Evolutionary conservation across 495 filamentous ascomycete genomes (phyloP).

Genomic region (Aspergillus asperescens): DNA sequence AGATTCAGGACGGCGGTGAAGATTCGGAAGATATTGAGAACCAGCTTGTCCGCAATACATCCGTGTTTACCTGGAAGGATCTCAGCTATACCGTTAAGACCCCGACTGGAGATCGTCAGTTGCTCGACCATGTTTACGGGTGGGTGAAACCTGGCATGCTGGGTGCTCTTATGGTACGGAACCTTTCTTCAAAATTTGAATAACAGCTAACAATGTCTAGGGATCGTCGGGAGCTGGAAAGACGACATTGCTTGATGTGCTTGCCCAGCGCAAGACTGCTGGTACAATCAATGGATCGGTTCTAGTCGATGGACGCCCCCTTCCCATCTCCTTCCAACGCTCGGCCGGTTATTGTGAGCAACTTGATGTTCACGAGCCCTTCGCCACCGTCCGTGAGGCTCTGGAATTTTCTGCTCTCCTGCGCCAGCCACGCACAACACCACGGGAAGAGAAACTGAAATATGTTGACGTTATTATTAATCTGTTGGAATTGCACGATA

Average conservation of each 20-base stretch:
- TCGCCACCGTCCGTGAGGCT: slow-evolving; percentile 55
- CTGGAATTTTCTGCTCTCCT: slow-evolving; percentile 54
- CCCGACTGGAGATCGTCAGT: slow-evolving; percentile 33
- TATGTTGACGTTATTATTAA: slow-evolving; percentile 56
- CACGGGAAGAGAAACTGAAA: slow-evolving; percentile 50
- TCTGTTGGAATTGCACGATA: slow-evolving; percentile 52
- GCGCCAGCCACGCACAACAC: slow-evolving; percentile 45
- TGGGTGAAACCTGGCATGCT: slow-evolving; percentile 86
- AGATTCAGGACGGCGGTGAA: neutral
- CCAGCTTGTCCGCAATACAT: slow-evolving; percentile 43
- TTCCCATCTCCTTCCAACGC: slow-evolving; percentile 77
- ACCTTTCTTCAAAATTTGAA: neutral
- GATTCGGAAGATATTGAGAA: slow-evolving; percentile 16
- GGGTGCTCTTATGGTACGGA: slow-evolving; percentile 56
- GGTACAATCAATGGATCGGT: slow-evolving; percentile 85
- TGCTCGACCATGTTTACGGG: slow-evolving; percentile 76
- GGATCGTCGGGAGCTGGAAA: slow-evolving; percentile 60
- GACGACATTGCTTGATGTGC: slow-evolving; percentile 51
- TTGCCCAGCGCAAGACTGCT: slow-evolving; percentile 68
- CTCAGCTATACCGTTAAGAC: slow-evolving; percentile 49
- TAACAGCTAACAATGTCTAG: neutral
- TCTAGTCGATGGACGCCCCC: slow-evolving; percentile 71
- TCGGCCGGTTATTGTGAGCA: slow-evolving; percentile 55
- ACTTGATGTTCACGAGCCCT: slow-evolving; percentile 54
- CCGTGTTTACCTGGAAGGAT: slow-evolving; percentile 58